Evolutionary conservation across 2,329 filamentous ascomycete genomes (phyloP), one percentile per base, ranked within the genome.

Genomic region (Cytospora piceicola): DNA sequence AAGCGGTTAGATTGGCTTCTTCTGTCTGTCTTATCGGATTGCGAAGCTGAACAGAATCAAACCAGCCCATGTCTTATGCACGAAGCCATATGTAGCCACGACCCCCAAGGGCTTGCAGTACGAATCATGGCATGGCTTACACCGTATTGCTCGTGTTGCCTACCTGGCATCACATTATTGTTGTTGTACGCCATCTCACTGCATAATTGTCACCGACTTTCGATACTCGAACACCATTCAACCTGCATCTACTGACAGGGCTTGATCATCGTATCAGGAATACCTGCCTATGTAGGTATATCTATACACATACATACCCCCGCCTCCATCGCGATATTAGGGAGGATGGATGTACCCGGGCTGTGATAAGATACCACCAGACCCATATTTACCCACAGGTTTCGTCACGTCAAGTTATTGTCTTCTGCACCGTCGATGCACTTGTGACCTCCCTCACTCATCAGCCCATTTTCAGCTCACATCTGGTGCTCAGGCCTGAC

Each of bases 361-460:
- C 20, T 22, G 34, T 58, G 65, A 67, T 67, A 64, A 64, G 61
- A 57, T 59, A 51, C 22, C 22, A 42, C 30, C 34, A 63, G 55
- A 55, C 34, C 11, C 9, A 29, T 29, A 29, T 3, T 29, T 29
- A 36, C 55, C 64, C 64, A 59, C 46, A 55, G n/a, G 58, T 63
- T 49, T 49, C 60, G 61, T 66, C 64, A 66, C 39, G 39, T 66
- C 64, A 66, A 32, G 39, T 27, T 36, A 30, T 49, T 39, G 56
- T 30, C 52, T 30, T 42, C 30, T 24, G 15, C 30, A n/a, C n/a
- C 52, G 39, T 60, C n/a, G 34, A 42, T 42, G 39, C 34, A 36
- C 12, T 29, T 60, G 32, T 56, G 55, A 56, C 55, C 60, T 51
- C 36, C 59, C 32, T 24, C n/a, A 58, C 55, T 24, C 22, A 42